phyloP scores from a whole-genome alignment of 2,329 filamentous ascomycete species.

The Phialocephala sp. region DNA sequence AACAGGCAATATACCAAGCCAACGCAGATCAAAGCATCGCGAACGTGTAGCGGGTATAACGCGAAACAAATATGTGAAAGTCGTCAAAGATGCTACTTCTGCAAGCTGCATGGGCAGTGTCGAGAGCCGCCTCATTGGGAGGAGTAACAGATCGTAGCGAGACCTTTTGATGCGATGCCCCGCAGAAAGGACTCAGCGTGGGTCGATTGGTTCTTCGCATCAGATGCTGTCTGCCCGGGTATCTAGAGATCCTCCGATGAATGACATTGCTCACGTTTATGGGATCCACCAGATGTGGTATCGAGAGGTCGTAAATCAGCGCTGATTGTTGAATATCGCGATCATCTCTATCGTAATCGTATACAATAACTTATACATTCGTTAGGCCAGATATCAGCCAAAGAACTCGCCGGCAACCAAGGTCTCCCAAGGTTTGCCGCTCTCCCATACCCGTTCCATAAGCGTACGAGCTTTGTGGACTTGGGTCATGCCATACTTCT shows the following conservation, averaged over 20 bases:
- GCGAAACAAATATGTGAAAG: no score
- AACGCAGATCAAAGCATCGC: neutral
- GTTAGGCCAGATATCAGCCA: constrained; percentile 29
- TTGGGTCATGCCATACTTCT: constrained; percentile 79
- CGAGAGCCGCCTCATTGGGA: no score
- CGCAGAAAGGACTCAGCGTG: no score
- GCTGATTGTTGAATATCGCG: neutral
- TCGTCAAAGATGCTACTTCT: no score
- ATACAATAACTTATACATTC: neutral
- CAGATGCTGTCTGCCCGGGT: neutral
- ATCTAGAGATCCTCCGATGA: neutral
- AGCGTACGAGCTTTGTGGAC: constrained; percentile 66
- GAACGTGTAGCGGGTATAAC: no score
- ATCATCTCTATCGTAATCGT: neutral
- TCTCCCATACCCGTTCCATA: constrained; percentile 74
- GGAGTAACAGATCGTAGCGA: no score
- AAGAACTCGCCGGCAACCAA: constrained; percentile 50
- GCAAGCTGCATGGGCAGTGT: no score
- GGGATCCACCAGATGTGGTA: neutral
- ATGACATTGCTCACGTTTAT: neutral
- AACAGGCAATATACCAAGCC: neutral
- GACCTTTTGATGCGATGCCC: neutral
- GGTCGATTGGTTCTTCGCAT: neutral
- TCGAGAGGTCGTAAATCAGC: neutral
- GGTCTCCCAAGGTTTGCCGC: constrained; percentile 71